Base-by-base conservation (phyloP, 768 basidiomycete genomes). In the Lactifluus rugatus region DNA sequence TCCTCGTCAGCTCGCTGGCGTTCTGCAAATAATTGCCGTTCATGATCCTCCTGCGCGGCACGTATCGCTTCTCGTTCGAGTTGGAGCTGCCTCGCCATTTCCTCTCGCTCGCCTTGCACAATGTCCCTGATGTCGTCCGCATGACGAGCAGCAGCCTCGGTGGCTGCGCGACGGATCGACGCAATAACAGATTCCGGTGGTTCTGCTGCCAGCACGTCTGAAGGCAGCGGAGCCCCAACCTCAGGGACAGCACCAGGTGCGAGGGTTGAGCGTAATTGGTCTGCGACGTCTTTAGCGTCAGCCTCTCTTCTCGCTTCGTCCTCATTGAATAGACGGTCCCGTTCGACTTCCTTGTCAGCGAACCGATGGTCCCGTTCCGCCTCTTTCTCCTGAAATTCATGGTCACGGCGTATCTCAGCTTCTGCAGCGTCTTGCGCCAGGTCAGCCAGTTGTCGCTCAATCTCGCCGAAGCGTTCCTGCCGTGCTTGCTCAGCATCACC, bases 341-440 rank as follows among this genome's bases (percentile, higher is more conserved):
- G 74, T 54, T 80, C 81, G 13, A 84, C 81, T 67, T 91, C 36
- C 5, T 14, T 74, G 2, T 84, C 81, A 31, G 75, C 65, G 68
- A 88, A 89, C 1, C 82, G 68, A 8, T 72, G 78, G 19, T 86
- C 76, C 7, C 87, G 74, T 51, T 80, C 81, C 11, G 84, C 81
- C 68, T 91, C 89, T 58, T 80, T 78, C 1, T 72, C 71, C 17
- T 79, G 76, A 70, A 87, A 89, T 31, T 83, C 80, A 8, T 68
- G 69, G 56, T 90, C 87, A 10, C 88, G 79, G 47, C 73, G 73
- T 25, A 80, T 76, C 65, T 91, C 89, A 0, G 79, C 80, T 51
- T 81, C 79, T 36, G 78, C 76, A 0, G 81, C 78, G 2, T 75
- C 75, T 8, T 74, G 72, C 9, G 75, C 73, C 5, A 79, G 72